A percentile compares a stretch with the other conserved stretches of the same genome.
Evolutionary conservation across 148 eudicot species (phyloP).

Genomic region (Amaranthus palmeri): DNA sequence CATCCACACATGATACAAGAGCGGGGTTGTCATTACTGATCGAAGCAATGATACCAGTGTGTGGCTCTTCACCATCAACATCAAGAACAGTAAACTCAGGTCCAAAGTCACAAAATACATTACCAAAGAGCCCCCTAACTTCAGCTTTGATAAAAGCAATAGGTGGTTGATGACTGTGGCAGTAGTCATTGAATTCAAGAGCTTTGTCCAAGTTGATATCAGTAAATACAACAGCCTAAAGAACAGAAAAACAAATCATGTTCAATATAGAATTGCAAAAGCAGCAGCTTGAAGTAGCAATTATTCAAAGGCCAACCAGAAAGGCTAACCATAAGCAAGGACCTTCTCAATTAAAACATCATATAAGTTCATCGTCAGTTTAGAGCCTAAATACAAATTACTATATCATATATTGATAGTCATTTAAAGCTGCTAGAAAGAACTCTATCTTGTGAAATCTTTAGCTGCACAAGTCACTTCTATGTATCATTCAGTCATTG

Average conservation of each 20-base stretch:
- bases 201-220: constrained; percentile 51
- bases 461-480: neutral
- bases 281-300: too few relatives aligned
- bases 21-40: constrained; percentile 68
- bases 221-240: constrained; percentile 68
- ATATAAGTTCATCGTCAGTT: neutral
- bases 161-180: constrained; percentile 69
- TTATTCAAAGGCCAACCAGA: neutral
- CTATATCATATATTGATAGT: neutral
- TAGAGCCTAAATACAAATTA: neutral
- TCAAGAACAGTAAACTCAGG: constrained; percentile 70
- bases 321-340: neutral
- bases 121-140: constrained; percentile 71
- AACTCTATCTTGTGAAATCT: neutral
- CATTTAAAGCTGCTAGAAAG: neutral
- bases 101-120: constrained; percentile 70
- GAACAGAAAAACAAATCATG: constrained; percentile 5
- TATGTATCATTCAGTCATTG: neutral
- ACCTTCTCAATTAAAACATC: neutral
- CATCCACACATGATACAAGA: constrained; percentile 70
- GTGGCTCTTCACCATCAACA: constrained; percentile 83
- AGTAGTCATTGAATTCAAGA: constrained; percentile 58
- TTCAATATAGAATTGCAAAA: constrained; percentile 1
- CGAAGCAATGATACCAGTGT: constrained; percentile 70
- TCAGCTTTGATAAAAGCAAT: constrained; percentile 71